Percentiles rank a stretch among this genome's conserved stretches.
These are phyloP conservation scores for Aspergillus luchuensis DNA, from an alignment of 2,329 filamentous ascomycete species.

Conservation along the genomic window DNA sequence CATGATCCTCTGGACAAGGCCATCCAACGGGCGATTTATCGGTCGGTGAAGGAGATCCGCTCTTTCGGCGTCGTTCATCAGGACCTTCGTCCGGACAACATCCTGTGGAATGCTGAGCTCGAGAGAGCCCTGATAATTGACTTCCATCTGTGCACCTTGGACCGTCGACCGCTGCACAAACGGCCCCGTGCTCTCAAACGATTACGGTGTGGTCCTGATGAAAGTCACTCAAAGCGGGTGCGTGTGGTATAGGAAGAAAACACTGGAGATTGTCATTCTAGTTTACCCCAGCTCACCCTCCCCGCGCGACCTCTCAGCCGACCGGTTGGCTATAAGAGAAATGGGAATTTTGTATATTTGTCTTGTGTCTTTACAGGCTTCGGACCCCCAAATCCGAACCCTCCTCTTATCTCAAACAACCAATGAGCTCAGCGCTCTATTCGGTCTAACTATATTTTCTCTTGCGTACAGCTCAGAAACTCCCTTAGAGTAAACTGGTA, in stretches of 20 bases:
- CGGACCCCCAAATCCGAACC: too few species aligned
- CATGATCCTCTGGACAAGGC: background rate
- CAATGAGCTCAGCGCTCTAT: too few species aligned
- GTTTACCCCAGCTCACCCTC: too few species aligned
- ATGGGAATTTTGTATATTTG: too few species aligned
- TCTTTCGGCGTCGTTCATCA: slow-evolving; percentile 13
- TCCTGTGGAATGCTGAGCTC: slow-evolving; percentile 20
- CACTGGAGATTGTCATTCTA: background rate
- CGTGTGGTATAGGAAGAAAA: slow-evolving; percentile 8
- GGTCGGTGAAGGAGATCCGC: slow-evolving; percentile 18
- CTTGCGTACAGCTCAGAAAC: too few species aligned
- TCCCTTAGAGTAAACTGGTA: too few species aligned
- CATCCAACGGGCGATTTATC: background rate
- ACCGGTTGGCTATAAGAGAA: background rate
- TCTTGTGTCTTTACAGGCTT: too few species aligned
- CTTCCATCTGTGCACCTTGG: slow-evolving; percentile 13
- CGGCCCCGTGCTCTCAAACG: slow-evolving; percentile 12
- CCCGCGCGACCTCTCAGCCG: too few species aligned
- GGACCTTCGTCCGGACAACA: slow-evolving; percentile 18
- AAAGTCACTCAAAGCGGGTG: slow-evolving; percentile 11
- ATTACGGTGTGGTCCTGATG: slow-evolving; percentile 11
- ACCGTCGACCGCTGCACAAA: slow-evolving; percentile 13
- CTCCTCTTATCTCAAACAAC: too few species aligned
- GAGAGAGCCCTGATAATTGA: slow-evolving; percentile 15
- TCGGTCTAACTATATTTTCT: too few species aligned